These are phyloP conservation scores for Elongisporangium undulatum DNA, from an alignment of 352 stramenopile genomes.

Conservation along the genomic window DNA sequence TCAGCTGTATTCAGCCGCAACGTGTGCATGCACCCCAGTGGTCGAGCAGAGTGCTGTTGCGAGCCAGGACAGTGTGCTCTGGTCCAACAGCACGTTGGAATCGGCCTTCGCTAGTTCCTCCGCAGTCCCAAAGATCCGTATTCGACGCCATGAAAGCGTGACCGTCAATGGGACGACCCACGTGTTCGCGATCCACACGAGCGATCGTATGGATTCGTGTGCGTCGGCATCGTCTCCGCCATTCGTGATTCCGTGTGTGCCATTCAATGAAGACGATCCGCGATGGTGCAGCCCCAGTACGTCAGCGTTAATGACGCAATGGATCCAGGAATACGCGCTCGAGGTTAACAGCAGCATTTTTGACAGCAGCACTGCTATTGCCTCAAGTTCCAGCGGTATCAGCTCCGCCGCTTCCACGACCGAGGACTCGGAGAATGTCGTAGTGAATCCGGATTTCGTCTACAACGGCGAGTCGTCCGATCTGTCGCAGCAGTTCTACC, in stretches of 20 bases:
- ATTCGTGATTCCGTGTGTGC: slow-evolving; percentile 9
- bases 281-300: slow-evolving; percentile 4
- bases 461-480: slow-evolving; percentile 27
- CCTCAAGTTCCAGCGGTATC: background rate
- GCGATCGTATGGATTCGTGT: background rate
- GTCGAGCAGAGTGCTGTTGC: background rate
- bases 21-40: background rate
- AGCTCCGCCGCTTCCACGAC: background rate
- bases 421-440: slow-evolving; percentile 13
- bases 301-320: slow-evolving; percentile 5
- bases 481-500: slow-evolving; percentile 30
- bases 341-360: background rate
- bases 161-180: background rate
- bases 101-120: background rate
- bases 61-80: background rate
- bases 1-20: background rate
- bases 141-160: slow-evolving; percentile 2
- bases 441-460: slow-evolving; percentile 7
- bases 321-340: slow-evolving; percentile 6
- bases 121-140: background rate
- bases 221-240: background rate
- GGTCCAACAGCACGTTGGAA: background rate
- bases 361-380: background rate
- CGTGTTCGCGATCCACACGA: slow-evolving; percentile 8
- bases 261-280: slow-evolving; percentile 4